Evolutionary conservation across 305 asterid species (phyloP).

Genomic region (Fraxinus albicans): DNA sequence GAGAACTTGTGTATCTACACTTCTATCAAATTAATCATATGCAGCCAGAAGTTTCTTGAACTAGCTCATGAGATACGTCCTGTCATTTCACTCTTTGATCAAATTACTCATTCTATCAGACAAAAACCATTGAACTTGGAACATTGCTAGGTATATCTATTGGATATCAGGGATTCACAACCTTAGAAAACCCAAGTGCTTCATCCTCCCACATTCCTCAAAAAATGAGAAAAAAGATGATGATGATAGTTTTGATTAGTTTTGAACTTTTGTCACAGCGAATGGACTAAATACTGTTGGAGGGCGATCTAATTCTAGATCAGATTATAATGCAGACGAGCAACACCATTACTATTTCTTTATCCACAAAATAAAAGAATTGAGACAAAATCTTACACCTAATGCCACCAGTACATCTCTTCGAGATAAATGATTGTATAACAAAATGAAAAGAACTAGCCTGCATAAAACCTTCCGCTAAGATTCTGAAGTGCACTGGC

Average conservation of each 20-base stretch:
- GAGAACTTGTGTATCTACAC: not conserved
- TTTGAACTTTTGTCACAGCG: not conserved
- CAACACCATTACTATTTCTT: not conserved
- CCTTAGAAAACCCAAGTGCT: not conserved
- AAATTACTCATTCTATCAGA: not conserved
- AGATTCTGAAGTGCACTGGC: constrained; percentile 36
- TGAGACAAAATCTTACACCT: not conserved
- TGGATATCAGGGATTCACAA: not conserved
- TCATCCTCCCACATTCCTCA: not conserved
- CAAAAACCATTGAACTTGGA: not conserved
- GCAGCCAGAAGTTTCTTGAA: not conserved
- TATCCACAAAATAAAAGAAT: not conserved
- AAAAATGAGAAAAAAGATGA: not conserved
- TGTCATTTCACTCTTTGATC: not conserved
- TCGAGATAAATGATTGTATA: not conserved
- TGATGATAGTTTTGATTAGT: not conserved
- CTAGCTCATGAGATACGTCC: not conserved
- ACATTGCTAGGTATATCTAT: not conserved
- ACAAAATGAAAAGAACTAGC: constrained; percentile 24
- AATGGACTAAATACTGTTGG: not conserved
- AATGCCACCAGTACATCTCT: not conserved
- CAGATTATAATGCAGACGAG: not conserved
- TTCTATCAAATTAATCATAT: not conserved
- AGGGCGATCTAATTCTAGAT: not conserved
- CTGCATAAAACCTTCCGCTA: constrained; percentile 34